Percentiles rank a stretch among this genome's conserved stretches.
These are phyloP conservation scores for Rossbeevera mucosa DNA, from an alignment of 768 basidiomycete genomes.

Conservation along the genomic window DNA sequence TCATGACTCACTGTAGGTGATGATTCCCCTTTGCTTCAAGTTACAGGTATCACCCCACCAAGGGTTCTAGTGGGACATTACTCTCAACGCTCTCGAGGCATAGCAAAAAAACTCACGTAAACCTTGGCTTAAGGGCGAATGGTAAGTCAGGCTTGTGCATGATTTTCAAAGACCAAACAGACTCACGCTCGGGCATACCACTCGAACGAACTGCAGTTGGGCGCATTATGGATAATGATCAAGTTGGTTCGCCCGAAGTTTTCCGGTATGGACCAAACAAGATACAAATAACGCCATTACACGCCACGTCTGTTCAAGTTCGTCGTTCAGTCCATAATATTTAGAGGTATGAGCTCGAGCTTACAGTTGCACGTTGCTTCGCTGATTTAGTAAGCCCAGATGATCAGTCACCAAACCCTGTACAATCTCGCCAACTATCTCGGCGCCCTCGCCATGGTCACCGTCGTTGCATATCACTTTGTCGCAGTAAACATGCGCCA, in stretches of 20 bases:
- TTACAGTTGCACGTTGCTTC: neutral
- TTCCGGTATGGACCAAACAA: slow-evolving; percentile 33
- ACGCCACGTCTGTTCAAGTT: neutral
- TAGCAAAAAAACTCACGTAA: slow-evolving; percentile 58
- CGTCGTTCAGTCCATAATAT: slow-evolving; percentile 2
- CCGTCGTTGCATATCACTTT: slow-evolving; percentile 87
- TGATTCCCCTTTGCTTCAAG: slow-evolving; percentile 71
- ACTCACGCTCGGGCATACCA: slow-evolving; percentile 85
- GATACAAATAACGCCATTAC: slow-evolving; percentile 23
- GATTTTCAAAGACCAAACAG: neutral
- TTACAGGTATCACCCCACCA: slow-evolving; percentile 88
- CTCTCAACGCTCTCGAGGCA: neutral
- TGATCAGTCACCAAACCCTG: slow-evolving; percentile 80
- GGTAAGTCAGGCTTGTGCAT: slow-evolving; percentile 2
- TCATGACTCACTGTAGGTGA: slow-evolving; percentile 68
- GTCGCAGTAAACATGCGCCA: slow-evolving; percentile 75
- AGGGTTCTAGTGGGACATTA: slow-evolving; percentile 48
- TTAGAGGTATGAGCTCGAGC: slow-evolving; percentile 14
- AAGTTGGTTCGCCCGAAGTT: slow-evolving; percentile 20
- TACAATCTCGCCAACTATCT: slow-evolving; percentile 80
- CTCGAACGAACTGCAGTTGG: slow-evolving; percentile 50
- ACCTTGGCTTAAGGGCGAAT: slow-evolving; percentile 53
- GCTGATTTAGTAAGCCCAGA: slow-evolving; percentile 25
- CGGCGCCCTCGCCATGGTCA: slow-evolving; percentile 80
- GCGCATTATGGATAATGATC: slow-evolving; percentile 37